Evolutionary conservation across 805 yeast species (phyloP), one percentile per base, ranked within the genome.

Genomic region (Saccharomycopsis microspora): DNA sequence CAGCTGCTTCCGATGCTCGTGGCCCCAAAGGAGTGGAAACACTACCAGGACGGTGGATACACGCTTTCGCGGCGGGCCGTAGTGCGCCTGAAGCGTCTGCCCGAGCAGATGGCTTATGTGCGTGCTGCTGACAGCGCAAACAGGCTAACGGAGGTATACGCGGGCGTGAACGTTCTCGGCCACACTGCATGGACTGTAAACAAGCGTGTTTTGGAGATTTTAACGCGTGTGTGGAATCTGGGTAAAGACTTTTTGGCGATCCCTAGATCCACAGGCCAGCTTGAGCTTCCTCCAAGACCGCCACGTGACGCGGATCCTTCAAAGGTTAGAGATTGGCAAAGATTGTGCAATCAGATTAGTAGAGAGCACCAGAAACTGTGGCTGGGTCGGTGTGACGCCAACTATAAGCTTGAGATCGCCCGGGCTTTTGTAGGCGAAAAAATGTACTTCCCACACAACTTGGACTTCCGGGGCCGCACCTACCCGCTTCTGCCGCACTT

Each of bases 401-500:
- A 93, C 62, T 93, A 93, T 63, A 93, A 87, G 62, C 66, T 93
- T 45, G 98, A 93, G 63, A 87, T 93, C 60, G 97, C 98, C 0
- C 74, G 97, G 54, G 96, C 96, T 0, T 87, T 82, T 64, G 65
- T 83, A 30, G 94, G 94, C 29, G 93, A 84, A 61, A 72, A 73
- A 56, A 74, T 84, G 56, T 83, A 74, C 59, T 84, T 84, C 67
- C 93, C 94, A 5, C 90, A 85, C 59, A 82, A 82, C 53, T 65
- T 84, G 48, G 94, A 84, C 62, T 84, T 84, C 58, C 74, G 94
- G 65, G 94, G 94, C 5, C 75, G 94, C 63, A 87, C 90, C 2
- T 84, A 84, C 58, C 94, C 94, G 29, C 63, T 84, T 39, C 76
- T 88, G 1, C 88, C 90, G 29, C 84, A 82, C 62, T 80, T 84